Evolutionary conservation across 306 rosid genomes (phyloP).

Genomic region (Pterocarpus macrocarpus): DNA sequence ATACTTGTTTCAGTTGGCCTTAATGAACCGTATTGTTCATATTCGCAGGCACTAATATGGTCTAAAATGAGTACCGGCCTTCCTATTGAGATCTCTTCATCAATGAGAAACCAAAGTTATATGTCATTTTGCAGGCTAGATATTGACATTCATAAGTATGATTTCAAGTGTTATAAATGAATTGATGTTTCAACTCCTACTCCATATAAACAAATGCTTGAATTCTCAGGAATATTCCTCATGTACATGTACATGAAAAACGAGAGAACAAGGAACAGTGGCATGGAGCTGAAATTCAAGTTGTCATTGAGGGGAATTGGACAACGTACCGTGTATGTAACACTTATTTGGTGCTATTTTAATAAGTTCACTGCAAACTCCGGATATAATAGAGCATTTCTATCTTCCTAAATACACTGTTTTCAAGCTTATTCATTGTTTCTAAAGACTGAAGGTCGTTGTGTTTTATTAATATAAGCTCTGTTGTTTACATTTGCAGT

Average conservation of each 20-base stretch:
- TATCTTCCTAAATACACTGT: constrained; percentile 25
- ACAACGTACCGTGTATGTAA: constrained; percentile 88
- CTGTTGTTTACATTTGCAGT: constrained; percentile 67
- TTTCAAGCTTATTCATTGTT: constrained; percentile 37
- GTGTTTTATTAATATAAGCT: constrained; percentile 39
- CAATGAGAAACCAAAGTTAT: constrained; percentile 84
- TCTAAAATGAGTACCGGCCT: constrained; percentile 99
- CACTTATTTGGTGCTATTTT: constrained; percentile 32
- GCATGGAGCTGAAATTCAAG: constrained; percentile 99
- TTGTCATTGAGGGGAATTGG: constrained; percentile 98
- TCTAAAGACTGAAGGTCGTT: neutral
- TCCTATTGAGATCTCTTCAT: constrained; percentile 88
- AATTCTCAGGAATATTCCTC: constrained; percentile 88
- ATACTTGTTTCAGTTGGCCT: constrained; percentile 1
- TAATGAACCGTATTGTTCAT: constrained; percentile 32
- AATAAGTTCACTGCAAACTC: constrained; percentile 34
- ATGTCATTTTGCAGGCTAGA: constrained; percentile 90
- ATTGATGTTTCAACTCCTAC: constrained; percentile 36
- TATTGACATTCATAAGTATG: constrained; percentile 93
- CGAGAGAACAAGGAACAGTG: constrained; percentile 71
- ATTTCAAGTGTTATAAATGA: constrained; percentile 28
- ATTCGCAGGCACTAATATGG: constrained; percentile 92
- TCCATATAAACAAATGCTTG: constrained; percentile 39
- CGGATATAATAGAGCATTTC: constrained; percentile 15
- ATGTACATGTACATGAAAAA: constrained; percentile 86